Conservation (phyloP, 345 rosid genomes). For the Rhodamnia rubescens region DNA sequence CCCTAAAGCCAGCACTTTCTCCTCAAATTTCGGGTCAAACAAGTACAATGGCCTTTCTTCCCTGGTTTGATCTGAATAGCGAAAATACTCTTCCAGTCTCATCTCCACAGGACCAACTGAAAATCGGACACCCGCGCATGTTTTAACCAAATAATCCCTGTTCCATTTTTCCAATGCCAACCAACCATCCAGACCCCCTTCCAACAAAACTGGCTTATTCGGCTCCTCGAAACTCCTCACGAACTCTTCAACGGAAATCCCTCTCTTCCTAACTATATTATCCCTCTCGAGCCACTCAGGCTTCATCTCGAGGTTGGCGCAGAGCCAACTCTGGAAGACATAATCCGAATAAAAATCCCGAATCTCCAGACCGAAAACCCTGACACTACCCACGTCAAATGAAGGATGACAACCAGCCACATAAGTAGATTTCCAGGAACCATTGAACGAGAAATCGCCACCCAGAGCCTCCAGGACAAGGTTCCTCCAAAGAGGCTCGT, state of each 20-base stretch:
- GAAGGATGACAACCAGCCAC: slow-evolving; percentile 33
- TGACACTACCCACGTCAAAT: slow-evolving; percentile 3
- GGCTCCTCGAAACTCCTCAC: slow-evolving; percentile 62
- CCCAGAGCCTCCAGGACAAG: slow-evolving; percentile 54
- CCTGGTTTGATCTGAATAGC: slow-evolving; percentile 55
- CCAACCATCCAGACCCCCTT: slow-evolving; percentile 83
- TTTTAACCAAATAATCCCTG: slow-evolving; percentile 49
- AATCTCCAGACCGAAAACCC: slow-evolving; percentile 28
- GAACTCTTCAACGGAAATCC: slow-evolving; percentile 66
- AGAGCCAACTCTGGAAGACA: slow-evolving; percentile 91
- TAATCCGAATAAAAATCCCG: slow-evolving; percentile 84
- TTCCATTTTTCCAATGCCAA: slow-evolving; percentile 58
- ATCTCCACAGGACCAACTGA: slow-evolving; percentile 82
- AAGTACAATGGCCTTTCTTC: slow-evolving; percentile 96
- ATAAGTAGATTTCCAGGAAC: slow-evolving; percentile 76
- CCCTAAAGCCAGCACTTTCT: slow-evolving; percentile 61
- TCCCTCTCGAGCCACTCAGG: slow-evolving; percentile 88
- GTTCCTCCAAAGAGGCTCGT: slow-evolving; percentile 85
- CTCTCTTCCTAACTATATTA: slow-evolving; percentile 58
- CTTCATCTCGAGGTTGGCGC: slow-evolving; percentile 96
- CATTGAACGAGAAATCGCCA: slow-evolving; percentile 47
- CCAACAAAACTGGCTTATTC: slow-evolving; percentile 81
- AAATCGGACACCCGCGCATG: slow-evolving; percentile 46
- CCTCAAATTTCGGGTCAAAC: slow-evolving; percentile 84
- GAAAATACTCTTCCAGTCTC: slow-evolving; percentile 66